A percentile compares a stretch with the other conserved stretches of the same genome.
Evolutionary conservation across 805 yeast genomes (phyloP).

Genomic region (Cyberlindnera nakhonratchasimensis): DNA sequence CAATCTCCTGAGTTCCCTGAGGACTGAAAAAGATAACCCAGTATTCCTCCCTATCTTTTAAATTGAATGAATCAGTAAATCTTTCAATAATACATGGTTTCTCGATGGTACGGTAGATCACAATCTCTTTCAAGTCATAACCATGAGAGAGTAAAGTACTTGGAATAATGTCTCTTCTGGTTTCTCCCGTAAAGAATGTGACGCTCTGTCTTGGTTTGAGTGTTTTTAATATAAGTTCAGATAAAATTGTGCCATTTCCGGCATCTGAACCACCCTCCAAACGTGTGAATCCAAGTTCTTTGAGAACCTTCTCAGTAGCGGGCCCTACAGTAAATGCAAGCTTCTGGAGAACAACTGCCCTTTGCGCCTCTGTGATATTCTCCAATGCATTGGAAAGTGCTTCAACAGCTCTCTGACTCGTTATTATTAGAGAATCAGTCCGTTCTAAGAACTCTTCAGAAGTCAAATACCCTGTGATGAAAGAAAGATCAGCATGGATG

Average conservation of each 20-base stretch:
- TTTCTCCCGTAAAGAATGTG: constrained; percentile 82
- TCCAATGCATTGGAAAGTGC: constrained; percentile 49
- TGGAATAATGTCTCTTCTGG: constrained; percentile 80
- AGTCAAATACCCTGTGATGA: constrained; percentile 42
- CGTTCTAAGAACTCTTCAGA: constrained; percentile 39
- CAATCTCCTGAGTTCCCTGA: constrained; percentile 72
- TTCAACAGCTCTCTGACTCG: constrained; percentile 92
- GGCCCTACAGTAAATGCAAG: constrained; percentile 90
- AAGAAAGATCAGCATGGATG: constrained; percentile 45
- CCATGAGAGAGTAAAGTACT: constrained; percentile 44
- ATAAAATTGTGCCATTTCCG: constrained; percentile 74
- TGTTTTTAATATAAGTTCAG: constrained; percentile 53
- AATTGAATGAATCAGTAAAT: constrained; percentile 31
- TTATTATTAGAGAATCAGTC: constrained; percentile 61
- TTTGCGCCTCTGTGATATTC: constrained; percentile 15
- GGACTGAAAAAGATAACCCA: constrained; percentile 93
- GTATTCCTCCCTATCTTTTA: constrained; percentile 23
- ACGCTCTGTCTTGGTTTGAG: constrained; percentile 30
- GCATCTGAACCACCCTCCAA: constrained; percentile 72
- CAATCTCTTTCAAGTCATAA: constrained; percentile 49
- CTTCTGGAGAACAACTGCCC: constrained; percentile 37
- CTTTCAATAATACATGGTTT: constrained; percentile 40
- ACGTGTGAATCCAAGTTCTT: constrained; percentile 58
- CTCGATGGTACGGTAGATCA: constrained; percentile 66
- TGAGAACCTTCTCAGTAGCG: constrained; percentile 64